Evolutionary conservation across 2,329 filamentous ascomycete species (phyloP), one percentile per base, ranked within the genome.

Genomic region (Alternaria hordeiaustralica): DNA sequence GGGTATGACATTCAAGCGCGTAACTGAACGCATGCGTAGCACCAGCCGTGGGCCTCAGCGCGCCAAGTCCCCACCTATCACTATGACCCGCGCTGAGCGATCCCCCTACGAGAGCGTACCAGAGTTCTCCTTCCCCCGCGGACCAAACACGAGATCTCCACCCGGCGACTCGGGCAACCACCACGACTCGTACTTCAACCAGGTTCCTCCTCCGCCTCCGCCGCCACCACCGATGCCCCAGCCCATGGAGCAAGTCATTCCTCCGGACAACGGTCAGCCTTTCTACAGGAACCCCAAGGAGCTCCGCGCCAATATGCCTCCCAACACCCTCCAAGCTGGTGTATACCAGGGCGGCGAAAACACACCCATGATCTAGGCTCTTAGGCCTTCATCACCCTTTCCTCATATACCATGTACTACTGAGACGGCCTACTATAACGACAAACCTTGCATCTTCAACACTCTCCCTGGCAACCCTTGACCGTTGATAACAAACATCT

Each of bases 1-100:
- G 36, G 84, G 86, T 26, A 87, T 83, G 68, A 78, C 77, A 12
- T 80, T 81, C 66, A 78, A 78, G 58, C 70, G 78, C 59, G 81
- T 89, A 20, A 85, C 86, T 4, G 86, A 86, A n/a, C 84, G 87
- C 21, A 87, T 89, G 83, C 83, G 87, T 43, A 88, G 84, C 73
- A 86, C 82, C 55, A 87, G 84, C 66, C 84, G 87, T 58, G 85
- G 65, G 15, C 63, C 65, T 56, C 63, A 83, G 44, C 81, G 86
- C 25, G 80, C 81, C 58, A 85, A 83, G 60, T 84, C 82, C 5
- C 83, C 84, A 6, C 82, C 82, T 4, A 74, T 79, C 5, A 60
- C 82, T 4, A 74, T 79, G 6, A 60, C 70, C 30, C 71, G 73
- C 21, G 62, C 73, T 21, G 64, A 72, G n/a, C 70, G 73, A 11